These are phyloP conservation scores for Solanum ossicruentum DNA, from an alignment of 257 asterid genomes.

Conservation along the genomic window DNA sequence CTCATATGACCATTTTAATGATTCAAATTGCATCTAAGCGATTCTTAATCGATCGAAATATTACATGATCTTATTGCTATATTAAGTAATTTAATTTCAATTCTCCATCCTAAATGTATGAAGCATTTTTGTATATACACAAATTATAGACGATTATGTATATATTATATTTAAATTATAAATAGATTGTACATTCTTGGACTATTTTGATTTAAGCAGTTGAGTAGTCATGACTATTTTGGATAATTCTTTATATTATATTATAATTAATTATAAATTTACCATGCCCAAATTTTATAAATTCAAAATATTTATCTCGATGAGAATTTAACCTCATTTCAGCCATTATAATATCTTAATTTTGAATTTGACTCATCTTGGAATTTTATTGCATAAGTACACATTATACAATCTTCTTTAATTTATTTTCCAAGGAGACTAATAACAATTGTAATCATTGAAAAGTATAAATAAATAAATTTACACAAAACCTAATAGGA, in stretches of 20 bases:
- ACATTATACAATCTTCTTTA: neutral
- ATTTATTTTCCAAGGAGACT: neutral
- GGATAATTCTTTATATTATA: neutral
- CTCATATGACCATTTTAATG: neutral
- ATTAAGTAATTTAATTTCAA: neutral
- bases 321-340: neutral
- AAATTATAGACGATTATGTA: no score
- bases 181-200: neutral
- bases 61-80: neutral
- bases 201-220: neutral
- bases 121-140: neutral
- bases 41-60: neutral
- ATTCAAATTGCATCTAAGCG: neutral
- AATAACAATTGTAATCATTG: neutral
- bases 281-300: neutral
- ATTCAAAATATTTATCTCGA: neutral
- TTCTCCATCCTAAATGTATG: no score
- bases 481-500: neutral
- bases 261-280: neutral
- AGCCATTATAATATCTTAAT: neutral
- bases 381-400: neutral
- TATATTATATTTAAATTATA: no score
- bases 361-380: neutral
- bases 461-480: neutral
- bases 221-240: neutral